Base-by-base conservation (phyloP, 2,329 filamentous ascomycete species). In the Periconia sp. region DNA sequence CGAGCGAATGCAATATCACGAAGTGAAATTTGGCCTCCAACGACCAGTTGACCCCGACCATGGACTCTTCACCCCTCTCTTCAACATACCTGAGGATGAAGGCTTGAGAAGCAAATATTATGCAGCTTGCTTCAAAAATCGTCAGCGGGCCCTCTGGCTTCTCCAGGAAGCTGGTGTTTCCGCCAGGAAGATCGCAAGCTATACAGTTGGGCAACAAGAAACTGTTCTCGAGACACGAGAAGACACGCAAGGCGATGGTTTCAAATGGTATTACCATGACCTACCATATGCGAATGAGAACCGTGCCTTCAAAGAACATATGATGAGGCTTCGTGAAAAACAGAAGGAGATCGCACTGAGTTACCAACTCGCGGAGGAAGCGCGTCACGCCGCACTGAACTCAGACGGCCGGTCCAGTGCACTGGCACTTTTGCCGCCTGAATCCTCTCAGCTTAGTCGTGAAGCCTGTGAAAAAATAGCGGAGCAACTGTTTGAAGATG, bases 131-230 rank as follows among this genome's bases (percentile, higher is more conserved):
- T 71, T 64, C 55, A 66, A 60, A 35, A 68, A 66, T 8, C 68
- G 70, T 10, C 63, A 70, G 17, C 62, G 63, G 2, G 70, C 70
- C 1, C 55, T 68, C n/a, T 54, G 53, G 35, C 56, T 71, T 6
- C 62, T 73, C 17, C 47, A 64, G n/a, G 68, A 70, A 53, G 65
- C 66, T 11, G 69, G 69, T 8, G 42, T 73, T 20, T 66, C 58
- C 5, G 43, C 59, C 30, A 55, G 57, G 17, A 65, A 73, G 20
- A 65, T 72, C 23, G 55, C 52, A 19, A 68, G 66, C 46, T 73
- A 72, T 53, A 55, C 58, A 14, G 61, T 55, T 45, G 23, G 54
- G 14, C 69, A 73, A 46, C 30, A 54, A 18, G 49, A 43, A 10
- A 56, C 61, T 46, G 60, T 65, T 11, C 60, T 45, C 43, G 56